Evolutionary conservation across 257 asterid species (phyloP).

Genomic region (Nicotiana tomentosiformis): DNA sequence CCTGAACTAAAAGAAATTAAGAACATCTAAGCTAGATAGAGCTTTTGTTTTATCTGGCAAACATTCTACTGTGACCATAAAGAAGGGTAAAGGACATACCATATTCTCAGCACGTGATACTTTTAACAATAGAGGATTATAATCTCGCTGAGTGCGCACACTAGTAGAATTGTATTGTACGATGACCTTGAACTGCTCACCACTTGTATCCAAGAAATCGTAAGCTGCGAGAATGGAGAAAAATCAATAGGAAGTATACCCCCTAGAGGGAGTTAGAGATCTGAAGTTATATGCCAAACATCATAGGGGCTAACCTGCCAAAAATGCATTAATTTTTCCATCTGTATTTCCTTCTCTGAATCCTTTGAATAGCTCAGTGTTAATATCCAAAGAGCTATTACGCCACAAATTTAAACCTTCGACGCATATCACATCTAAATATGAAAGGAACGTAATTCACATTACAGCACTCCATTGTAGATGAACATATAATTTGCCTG

Average conservation of each 20-base stretch:
- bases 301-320: constrained; percentile 18
- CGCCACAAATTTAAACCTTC: constrained; percentile 29
- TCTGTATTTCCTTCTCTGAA: constrained; percentile 16
- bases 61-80: neutral
- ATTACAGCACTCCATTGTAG: neutral
- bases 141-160: neutral
- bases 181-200: constrained; percentile 15
- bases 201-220: constrained; percentile 24
- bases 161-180: constrained; percentile 27
- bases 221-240: constrained; percentile 15
- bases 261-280: neutral
- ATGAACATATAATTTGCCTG: neutral
- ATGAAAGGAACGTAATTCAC: neutral
- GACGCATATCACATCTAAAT: constrained; percentile 14
- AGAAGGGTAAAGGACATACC: constrained; percentile 17
- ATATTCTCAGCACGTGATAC: constrained; percentile 24
- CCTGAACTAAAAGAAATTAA: neutral
- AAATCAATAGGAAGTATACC: neutral
- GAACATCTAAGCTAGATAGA: neutral
- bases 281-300: neutral
- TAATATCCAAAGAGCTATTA: constrained; percentile 14
- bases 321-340: constrained; percentile 22
- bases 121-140: neutral
- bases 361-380: constrained; percentile 27
- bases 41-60: neutral